phyloP scores from a whole-genome alignment of 306 rosid species.

The Sechiopsis laciniata region DNA sequence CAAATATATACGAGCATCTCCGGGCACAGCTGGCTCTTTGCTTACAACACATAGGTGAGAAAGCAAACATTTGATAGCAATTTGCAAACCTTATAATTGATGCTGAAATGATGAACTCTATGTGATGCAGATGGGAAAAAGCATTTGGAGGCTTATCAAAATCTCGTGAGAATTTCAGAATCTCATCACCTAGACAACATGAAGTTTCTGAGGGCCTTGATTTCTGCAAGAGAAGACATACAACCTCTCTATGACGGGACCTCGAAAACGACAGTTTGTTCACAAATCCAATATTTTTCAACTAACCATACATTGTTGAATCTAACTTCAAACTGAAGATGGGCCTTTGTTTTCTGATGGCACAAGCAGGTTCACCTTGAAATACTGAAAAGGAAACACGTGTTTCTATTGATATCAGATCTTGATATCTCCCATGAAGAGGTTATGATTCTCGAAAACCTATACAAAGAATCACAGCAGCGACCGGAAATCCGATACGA shows the following conservation, averaged over 20 bases:
- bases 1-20: constrained; percentile 55
- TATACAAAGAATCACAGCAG: constrained; percentile 33
- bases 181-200: constrained; percentile 58
- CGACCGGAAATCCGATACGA: constrained; percentile 44
- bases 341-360: constrained; percentile 17
- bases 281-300: constrained; percentile 6
- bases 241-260: constrained; percentile 45
- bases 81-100: background rate
- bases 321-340: background rate
- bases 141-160: constrained; percentile 48
- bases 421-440: constrained; percentile 66
- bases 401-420: constrained; percentile 68
- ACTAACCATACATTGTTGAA: background rate
- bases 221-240: constrained; percentile 48
- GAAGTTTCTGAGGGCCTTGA: constrained; percentile 52
- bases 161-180: constrained; percentile 44
- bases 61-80: constrained; percentile 1
- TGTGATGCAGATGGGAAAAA: constrained; percentile 50
- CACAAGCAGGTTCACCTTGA: constrained; percentile 51
- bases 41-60: constrained; percentile 50
- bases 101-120: constrained; percentile 17
- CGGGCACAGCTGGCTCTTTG: constrained; percentile 46
- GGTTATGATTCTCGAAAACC: constrained; percentile 40
- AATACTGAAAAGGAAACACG: constrained; percentile 64
- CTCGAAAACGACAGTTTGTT: constrained; percentile 37